A percentile compares a stretch with the other conserved stretches of the same genome.
These are phyloP conservation scores for Tuctoria greenei DNA, from an alignment of 176 grass and related monocot species.

Conservation along the genomic window DNA sequence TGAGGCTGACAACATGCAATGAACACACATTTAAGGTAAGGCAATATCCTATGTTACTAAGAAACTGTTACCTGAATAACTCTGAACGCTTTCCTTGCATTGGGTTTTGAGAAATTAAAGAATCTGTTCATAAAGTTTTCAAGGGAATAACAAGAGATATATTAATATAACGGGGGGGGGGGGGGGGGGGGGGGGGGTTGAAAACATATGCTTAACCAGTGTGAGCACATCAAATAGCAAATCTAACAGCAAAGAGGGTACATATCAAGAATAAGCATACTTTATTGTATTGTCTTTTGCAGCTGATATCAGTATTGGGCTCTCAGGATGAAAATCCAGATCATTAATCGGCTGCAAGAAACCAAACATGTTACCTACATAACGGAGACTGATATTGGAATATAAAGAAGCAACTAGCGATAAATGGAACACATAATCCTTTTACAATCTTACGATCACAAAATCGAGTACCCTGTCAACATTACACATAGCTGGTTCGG, in stretches of 20 bases:
- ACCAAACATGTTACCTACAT: conserved; percentile 20
- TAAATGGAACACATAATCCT: neutral
- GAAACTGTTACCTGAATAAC: conserved; percentile 82
- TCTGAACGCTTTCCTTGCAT: conserved; percentile 94
- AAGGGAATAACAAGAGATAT: neutral
- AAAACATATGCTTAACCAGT: neutral
- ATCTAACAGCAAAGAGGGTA: conserved; percentile 7
- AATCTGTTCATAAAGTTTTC: conserved; percentile 56
- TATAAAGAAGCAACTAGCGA: neutral
- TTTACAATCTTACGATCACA: neutral
- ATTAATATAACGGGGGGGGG: neutral
- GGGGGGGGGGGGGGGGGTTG: neutral
- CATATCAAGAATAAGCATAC: conserved; percentile 52
- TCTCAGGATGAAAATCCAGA: conserved; percentile 96
- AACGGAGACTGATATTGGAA: neutral
- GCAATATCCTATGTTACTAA: conserved; percentile 19
- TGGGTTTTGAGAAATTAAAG: conserved; percentile 90
- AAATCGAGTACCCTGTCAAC: neutral
- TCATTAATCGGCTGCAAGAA: conserved; percentile 91
- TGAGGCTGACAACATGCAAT: conserved; percentile 3
- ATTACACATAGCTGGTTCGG: neutral
- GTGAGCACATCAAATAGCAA: conserved; percentile 1
- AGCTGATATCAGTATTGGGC: conserved; percentile 81
- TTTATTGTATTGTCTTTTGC: conserved; percentile 94
- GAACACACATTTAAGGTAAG: neutral